phyloP scores from a whole-genome alignment of 2,329 filamentous ascomycete genomes.

The Microsporum canis region DNA sequence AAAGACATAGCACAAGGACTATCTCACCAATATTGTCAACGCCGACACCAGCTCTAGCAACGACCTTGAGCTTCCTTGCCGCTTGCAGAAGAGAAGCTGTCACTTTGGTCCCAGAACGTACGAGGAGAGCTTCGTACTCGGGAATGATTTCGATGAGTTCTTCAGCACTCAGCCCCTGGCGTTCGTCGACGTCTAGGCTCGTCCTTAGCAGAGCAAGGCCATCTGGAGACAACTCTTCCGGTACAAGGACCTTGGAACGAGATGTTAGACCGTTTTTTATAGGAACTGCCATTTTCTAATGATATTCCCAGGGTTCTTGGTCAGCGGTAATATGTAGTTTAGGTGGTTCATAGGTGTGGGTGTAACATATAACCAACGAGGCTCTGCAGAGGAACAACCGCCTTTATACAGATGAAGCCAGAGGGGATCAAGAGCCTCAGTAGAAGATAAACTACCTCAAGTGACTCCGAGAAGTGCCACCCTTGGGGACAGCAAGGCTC shows the following conservation, averaged over 20 bases:
- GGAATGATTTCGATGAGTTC: constrained; percentile 58
- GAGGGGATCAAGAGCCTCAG: no score
- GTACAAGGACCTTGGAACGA: constrained; percentile 53
- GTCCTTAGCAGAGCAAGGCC: constrained; percentile 57
- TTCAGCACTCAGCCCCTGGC: constrained; percentile 48
- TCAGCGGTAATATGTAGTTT: neutral
- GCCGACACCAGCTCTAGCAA: constrained; percentile 68
- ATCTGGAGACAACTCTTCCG: constrained; percentile 71
- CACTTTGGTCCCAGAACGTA: constrained; percentile 72
- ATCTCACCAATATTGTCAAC: constrained; percentile 60
- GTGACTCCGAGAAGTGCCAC: constrained; percentile 17
- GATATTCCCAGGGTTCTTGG: neutral
- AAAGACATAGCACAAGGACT: neutral
- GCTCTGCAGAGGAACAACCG: no score
- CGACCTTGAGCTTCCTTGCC: constrained; percentile 60
- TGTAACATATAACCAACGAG: no score
- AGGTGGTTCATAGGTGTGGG: neutral
- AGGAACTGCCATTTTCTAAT: neutral
- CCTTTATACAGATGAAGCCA: no score
- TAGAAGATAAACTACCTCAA: no score
- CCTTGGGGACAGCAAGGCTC: neutral
- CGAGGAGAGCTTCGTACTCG: constrained; percentile 63
- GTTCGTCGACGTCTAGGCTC: constrained; percentile 59
- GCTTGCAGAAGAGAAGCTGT: constrained; percentile 55
- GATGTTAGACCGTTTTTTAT: neutral